A percentile compares a stretch with the other conserved stretches of the same genome.
Evolutionary conservation across 1,284 basidiomycete species (phyloP).

Genomic region (Mycena sp.): DNA sequence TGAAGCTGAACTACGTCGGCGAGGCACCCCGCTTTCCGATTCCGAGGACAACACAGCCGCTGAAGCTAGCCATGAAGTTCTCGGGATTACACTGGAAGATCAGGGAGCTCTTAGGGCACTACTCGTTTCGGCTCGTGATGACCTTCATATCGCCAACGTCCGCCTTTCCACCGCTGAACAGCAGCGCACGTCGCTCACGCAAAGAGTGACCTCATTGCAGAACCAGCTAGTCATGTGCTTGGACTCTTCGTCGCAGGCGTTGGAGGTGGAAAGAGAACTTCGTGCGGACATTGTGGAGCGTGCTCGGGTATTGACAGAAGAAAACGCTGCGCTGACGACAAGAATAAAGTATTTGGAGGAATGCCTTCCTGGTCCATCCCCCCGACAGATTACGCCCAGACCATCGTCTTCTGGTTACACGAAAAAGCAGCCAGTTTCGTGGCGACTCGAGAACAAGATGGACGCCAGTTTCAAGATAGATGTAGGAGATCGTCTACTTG

Average conservation of each 20-base stretch:
- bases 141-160: slow-evolving; percentile 32
- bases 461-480: slow-evolving; percentile 19
- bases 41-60: not conserved
- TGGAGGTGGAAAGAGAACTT: slow-evolving; percentile 38
- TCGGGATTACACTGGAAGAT: slow-evolving; percentile 26
- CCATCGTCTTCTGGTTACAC: slow-evolving; percentile 17
- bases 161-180: slow-evolving; percentile 31
- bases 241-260: slow-evolving; percentile 37
- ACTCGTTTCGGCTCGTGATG: slow-evolving; percentile 34
- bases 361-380: slow-evolving; percentile 16
- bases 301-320: slow-evolving; percentile 22
- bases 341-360: slow-evolving; percentile 24
- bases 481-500: slow-evolving; percentile 22
- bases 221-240: slow-evolving; percentile 35
- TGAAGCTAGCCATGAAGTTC: not conserved
- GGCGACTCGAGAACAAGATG: slow-evolving; percentile 19
- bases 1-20: slow-evolving; percentile 31
- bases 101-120: slow-evolving; percentile 31
- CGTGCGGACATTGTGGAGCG: slow-evolving; percentile 35
- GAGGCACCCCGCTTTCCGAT: slow-evolving; percentile 8
- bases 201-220: slow-evolving; percentile 33
- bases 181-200: slow-evolving; percentile 27
- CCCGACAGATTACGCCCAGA: slow-evolving; percentile 18
- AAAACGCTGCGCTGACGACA: slow-evolving; percentile 29
- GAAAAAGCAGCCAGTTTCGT: slow-evolving; percentile 18